A percentile compares a stretch with the other conserved stretches of the same genome.
Conservation (phyloP, 768 basidiomycete genomes). For the Russula griseocarnosa region DNA sequence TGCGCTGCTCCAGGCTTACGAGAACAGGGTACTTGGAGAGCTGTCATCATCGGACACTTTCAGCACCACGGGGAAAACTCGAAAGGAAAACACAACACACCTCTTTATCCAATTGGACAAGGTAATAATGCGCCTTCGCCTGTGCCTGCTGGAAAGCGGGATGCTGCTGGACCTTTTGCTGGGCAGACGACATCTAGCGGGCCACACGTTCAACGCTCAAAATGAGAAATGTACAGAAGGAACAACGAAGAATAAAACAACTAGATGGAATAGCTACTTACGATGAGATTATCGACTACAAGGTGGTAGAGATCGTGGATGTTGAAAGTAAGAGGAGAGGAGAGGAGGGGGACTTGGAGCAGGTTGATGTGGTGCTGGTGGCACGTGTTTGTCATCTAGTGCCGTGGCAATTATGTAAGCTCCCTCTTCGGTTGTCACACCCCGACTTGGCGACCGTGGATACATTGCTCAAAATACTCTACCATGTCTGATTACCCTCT, state of each 20-base stretch:
- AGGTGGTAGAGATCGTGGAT: constrained; percentile 22
- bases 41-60: constrained; percentile 36
- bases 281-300: constrained; percentile 11
- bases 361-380: constrained; percentile 48
- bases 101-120: constrained; percentile 95
- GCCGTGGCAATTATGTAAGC: constrained; percentile 43
- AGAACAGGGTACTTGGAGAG: constrained; percentile 84
- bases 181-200: constrained; percentile 61
- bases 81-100: constrained; percentile 43
- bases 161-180: constrained; percentile 83
- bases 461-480: constrained; percentile 1
- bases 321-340: constrained; percentile 27
- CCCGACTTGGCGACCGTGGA: neutral
- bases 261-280: constrained; percentile 6
- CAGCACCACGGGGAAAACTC: neutral
- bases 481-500: constrained; percentile 43
- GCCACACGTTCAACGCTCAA: neutral
- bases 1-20: constrained; percentile 80
- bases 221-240: neutral
- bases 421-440: too few relatives aligned
- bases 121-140: constrained; percentile 76
- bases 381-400: constrained; percentile 54
- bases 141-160: constrained; percentile 81
- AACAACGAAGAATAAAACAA: neutral
- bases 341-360: constrained; percentile 16